Evolutionary conservation across 1,284 basidiomycete species (phyloP), one percentile per base, ranked within the genome.

Genomic region (Ganoderma boninense): DNA sequence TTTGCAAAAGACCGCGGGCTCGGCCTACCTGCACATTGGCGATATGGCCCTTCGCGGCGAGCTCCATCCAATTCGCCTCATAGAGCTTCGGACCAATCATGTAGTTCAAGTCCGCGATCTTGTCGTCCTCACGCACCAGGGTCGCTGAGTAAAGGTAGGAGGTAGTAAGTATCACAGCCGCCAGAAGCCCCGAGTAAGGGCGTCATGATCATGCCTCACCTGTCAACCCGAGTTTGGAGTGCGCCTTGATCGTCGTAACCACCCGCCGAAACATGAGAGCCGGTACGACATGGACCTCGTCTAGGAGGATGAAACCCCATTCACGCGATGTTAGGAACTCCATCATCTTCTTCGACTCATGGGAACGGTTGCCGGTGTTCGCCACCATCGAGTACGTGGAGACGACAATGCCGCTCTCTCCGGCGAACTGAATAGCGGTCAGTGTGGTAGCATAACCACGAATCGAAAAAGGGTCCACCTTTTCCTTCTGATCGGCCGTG

Each of bases 41-140:
- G 79, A 99, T 99, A 81, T 99, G 98, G 0, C 98, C 98, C 82
- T 99, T 99, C 70, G 96, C 96, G 42, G 98, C 98, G 75, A 99
- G 90, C 82, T 99, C 98, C 97, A 99, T 99, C 98, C 98, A 99
- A 81, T 99, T 99, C 8, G 98, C 98, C 83, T 99, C 98, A 81
- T 99, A 99, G 59, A 99, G 87, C 84, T 99, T 99, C 4, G 98
- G 98, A 1, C 98, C 98, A 79, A 99, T 99, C 89, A 99, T 95
- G 80, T 99, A 99, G 80, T 99, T 99, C 69, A 99, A 85, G 84
- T 99, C 98, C 42, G 95, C 94, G 77, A 99, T 99, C 85, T 99
- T 99, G 81, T 99, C 98, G 79, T 99, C 98, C 82, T 99, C 98
- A 72, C 98, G 94, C 43, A 99, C 98, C 46, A 99, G 90, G 4